Base-by-base conservation (phyloP, 805 yeast species). In the Sugiyamaella marilandica region DNA sequence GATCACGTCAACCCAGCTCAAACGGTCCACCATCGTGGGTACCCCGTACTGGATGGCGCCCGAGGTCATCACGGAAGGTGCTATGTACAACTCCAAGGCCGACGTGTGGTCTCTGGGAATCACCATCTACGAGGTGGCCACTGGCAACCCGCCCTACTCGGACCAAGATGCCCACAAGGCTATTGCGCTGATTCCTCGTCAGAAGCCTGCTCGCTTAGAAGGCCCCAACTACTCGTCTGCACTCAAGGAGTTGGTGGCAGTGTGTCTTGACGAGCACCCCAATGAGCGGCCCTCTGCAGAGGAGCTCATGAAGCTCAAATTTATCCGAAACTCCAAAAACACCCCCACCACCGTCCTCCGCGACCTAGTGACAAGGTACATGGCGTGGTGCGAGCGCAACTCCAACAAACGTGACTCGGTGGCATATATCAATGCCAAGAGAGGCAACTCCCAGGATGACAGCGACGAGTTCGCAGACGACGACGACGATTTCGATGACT, bases 41-140 rank as follows among this genome's bases (percentile, higher is more conserved):
- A 74, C 77, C 7, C 78, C 77, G 7, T 74, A 74, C 60, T 74
- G 77, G 77, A 94, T 74, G 96, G 77, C 77, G 1, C 77, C 77
- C 5, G 77, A 74, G 56, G 77, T 74, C 26, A 73, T 74, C 45
- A 65, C 67, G 10, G 77, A 74, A 58, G 77, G 78, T 13, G 67
- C 69, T 2, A 56, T 69, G 10, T 74, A 74, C 60, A 70, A 73
- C 49, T 87, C 67, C 80, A 84, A 91, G 69, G 99, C 96, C 0
- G 99, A 94, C 68, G 87, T 94, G 7, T 94, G 99, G 99, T 91
- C 98, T 0, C 69, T 92, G 46, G 99, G 99, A 13, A 88, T 94
- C 55, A 92, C 99, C 0, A 75, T 90, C 8, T 94, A 83, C 70
- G 99, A 94, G 69, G 84, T 92, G 58, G 95, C 96, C 9, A 91